Conservation (phyloP, 768 basidiomycete species). For the Tulasnella sp. region DNA sequence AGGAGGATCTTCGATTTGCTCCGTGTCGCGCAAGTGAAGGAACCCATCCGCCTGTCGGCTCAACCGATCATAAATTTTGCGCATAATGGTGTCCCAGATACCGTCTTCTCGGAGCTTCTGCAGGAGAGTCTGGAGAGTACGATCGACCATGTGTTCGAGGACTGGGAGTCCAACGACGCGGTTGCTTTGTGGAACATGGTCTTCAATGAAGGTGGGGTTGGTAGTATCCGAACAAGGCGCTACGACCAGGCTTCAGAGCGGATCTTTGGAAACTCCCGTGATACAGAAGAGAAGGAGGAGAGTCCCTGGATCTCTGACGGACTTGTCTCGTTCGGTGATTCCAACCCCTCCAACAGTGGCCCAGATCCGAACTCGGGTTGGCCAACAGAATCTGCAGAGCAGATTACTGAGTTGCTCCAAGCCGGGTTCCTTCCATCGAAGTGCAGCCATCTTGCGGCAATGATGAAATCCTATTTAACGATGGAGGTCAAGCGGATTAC, state of each 20-base stretch:
- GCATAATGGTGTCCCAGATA: constrained; percentile 51
- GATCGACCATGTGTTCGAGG: constrained; percentile 42
- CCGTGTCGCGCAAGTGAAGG: constrained; percentile 6
- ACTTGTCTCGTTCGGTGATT: too few species aligned
- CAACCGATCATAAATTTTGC: constrained; percentile 62
- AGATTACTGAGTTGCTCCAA: too few species aligned
- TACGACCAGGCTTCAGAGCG: background rate
- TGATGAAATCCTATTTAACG: too few species aligned
- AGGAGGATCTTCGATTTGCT: constrained; percentile 26
- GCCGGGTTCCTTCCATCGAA: too few species aligned
- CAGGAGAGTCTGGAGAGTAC: constrained; percentile 48
- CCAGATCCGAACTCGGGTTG: too few species aligned
- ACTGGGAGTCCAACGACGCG: background rate
- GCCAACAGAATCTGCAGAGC: too few species aligned
- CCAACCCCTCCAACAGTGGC: too few species aligned
- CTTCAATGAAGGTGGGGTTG: background rate
- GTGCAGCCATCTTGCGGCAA: too few species aligned
- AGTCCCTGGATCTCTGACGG: too few species aligned
- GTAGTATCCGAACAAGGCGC: background rate
- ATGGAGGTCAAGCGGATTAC: too few species aligned
- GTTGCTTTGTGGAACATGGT: background rate
- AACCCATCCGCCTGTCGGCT: constrained; percentile 40
- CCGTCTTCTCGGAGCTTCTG: constrained; percentile 48
- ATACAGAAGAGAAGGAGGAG: background rate
- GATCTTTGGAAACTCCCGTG: background rate